Conservation (phyloP, 2,329 filamentous ascomycete species). For the Diaporthe eres region DNA sequence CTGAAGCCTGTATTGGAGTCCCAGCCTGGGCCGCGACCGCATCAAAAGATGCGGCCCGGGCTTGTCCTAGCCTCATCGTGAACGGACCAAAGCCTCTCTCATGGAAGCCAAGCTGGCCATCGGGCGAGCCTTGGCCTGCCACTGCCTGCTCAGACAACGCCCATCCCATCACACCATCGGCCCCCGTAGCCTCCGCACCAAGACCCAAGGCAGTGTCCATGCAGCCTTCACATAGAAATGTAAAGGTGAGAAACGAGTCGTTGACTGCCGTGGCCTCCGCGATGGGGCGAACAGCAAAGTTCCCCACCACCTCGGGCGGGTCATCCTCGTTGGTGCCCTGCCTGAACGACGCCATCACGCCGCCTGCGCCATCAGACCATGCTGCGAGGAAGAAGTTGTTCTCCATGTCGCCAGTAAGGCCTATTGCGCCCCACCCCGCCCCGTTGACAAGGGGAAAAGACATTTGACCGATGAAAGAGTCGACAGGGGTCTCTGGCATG, state of each 20-base stretch:
- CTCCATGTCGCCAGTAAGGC: constrained; percentile 59
- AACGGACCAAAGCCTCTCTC: constrained; percentile 14
- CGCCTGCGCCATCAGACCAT: constrained; percentile 57
- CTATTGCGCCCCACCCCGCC: constrained; percentile 48
- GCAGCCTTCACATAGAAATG: constrained; percentile 5
- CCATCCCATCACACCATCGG: constrained; percentile 27
- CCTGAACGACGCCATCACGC: constrained; percentile 59
- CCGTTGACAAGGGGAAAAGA: constrained; percentile 56
- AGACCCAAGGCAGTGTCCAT: not conserved
- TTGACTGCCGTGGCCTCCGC: constrained; percentile 3
- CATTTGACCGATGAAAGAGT: constrained; percentile 63
- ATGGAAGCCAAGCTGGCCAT: constrained; percentile 11
- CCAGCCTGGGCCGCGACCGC: constrained; percentile 11
- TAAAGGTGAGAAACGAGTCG: constrained; percentile 6
- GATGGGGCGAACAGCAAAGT: constrained; percentile 52
- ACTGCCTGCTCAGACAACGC: constrained; percentile 11
- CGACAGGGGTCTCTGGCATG: constrained; percentile 55
- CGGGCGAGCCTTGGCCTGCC: not conserved
- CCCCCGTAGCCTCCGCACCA: not conserved
- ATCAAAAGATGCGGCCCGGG: not conserved
- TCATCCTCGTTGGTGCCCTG: constrained; percentile 59
- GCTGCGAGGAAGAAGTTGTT: constrained; percentile 59
- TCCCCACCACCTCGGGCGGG: constrained; percentile 58
- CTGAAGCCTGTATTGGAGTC: not conserved
- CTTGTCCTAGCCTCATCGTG: constrained; percentile 1